Percentiles rank a stretch among this genome's conserved stretches.
Conservation (phyloP, 1,284 basidiomycete species). For the Rhodotorula sp. region DNA sequence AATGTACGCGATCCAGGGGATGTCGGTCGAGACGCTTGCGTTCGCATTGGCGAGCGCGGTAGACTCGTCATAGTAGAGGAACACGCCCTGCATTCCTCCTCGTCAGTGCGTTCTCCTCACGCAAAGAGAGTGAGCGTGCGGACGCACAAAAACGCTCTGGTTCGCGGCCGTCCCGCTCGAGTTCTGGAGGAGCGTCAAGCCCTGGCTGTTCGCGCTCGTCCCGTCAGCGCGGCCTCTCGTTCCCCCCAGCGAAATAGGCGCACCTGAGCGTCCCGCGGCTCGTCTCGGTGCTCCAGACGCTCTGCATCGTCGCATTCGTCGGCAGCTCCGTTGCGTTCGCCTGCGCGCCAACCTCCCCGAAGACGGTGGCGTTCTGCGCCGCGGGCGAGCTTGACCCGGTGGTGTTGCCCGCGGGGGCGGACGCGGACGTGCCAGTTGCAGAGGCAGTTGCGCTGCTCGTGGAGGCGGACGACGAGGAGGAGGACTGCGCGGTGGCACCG, state of each 20-base stretch:
- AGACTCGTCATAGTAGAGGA: slow-evolving; percentile 26
- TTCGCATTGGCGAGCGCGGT: slow-evolving; percentile 1
- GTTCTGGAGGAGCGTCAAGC: slow-evolving; percentile 23
- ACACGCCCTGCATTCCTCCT: slow-evolving; percentile 8
- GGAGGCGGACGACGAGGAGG: slow-evolving; percentile 13
- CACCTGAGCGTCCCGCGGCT: slow-evolving; percentile 17
- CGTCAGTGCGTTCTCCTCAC: not conserved
- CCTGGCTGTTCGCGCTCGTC: not conserved
- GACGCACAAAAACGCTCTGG: slow-evolving; percentile 15
- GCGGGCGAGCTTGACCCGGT: not conserved
- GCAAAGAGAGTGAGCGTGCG: fast-evolving
- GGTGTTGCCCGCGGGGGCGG: not conserved
- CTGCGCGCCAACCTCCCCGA: slow-evolving; percentile 1
- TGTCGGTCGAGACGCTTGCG: not conserved
- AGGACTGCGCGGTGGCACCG: too few species aligned
- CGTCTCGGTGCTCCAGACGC: slow-evolving; percentile 15
- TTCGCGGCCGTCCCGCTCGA: slow-evolving; percentile 5
- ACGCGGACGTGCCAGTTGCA: not conserved
- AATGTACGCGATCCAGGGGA: slow-evolving; percentile 33
- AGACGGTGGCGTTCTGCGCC: not conserved
- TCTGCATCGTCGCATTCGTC: slow-evolving; percentile 12
- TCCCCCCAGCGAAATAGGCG: not conserved
- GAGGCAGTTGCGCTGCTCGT: slow-evolving; percentile 22
- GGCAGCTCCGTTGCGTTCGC: not conserved
- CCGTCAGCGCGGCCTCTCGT: not conserved